Evolutionary conservation across 495 filamentous ascomycete genomes (phyloP), one percentile per base, ranked within the genome.

Genomic region (Chaetomium cochliodes): DNA sequence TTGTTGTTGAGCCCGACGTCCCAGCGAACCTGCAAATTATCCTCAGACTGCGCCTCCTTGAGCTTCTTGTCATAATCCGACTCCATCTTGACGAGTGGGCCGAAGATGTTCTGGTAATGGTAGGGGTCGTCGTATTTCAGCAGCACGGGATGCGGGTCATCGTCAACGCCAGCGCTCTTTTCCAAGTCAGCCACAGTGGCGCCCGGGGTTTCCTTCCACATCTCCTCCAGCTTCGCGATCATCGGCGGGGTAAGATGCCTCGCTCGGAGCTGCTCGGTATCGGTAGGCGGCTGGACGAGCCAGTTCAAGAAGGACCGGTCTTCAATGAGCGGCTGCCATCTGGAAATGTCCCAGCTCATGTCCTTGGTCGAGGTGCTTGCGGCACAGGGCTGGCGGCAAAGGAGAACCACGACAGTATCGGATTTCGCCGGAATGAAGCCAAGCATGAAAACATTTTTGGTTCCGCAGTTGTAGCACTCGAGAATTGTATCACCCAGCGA

Each of bases 371-470:
- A 96, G 5, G 91, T 89, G 81, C 90, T 92, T 39, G 96, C 86
- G 46, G 92, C 94, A 77, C 94, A 99, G 52, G 94, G 94, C 74
- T 98, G 94, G 37, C 94, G 91, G 77, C 94, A 99, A 11, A 99
- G 84, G 47, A 99, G 85, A 20, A 99, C 94, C 23, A 99, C 94
- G 23, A 99, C 94, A 0, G 94, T 97, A 69, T 99, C 94, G 3
- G 93, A 97, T 74, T 98, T 98, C 16, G 94, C 94, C n/a, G 94
- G 94, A 68, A 99, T 99, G 74, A 99, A 99, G 28, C 94, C 94
- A 15, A 99, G 89, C n/a, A 98, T 85, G 71, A 99, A 99, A 57
- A 97, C 94, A 78, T 99, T 99, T 77, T 98, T 99, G 1, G 92
- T 97, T 55, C 96, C 94, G 77, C 94, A 99, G 74, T 97, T 99